phyloP scores from a whole-genome alignment of 1,284 basidiomycete species.

The Thecaphora frezii region DNA sequence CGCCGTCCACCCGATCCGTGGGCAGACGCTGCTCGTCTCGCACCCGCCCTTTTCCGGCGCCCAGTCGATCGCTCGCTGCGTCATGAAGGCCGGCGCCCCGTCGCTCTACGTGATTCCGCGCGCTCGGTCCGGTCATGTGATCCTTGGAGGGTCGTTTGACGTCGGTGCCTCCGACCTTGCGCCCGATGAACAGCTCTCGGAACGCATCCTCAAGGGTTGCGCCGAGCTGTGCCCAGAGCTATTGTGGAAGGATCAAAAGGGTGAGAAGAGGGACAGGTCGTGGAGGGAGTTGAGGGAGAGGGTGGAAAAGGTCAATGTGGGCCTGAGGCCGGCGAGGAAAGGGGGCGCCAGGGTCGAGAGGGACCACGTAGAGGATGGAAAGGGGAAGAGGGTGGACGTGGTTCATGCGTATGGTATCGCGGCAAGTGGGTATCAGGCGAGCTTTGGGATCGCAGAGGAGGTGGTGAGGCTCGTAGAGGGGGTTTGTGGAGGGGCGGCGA shows the following conservation, averaged over 20 bases:
- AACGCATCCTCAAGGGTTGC: constrained; percentile 63
- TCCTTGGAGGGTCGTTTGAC: constrained; percentile 68
- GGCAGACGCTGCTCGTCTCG: constrained; percentile 77
- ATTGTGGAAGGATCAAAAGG: constrained; percentile 21
- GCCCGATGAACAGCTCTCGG: constrained; percentile 62
- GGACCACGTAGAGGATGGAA: background rate
- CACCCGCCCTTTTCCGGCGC: constrained; percentile 65
- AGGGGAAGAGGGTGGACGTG: constrained; percentile 13
- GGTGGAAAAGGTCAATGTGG: constrained; percentile 44
- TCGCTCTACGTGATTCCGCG: constrained; percentile 66
- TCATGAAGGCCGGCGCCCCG: constrained; percentile 26
- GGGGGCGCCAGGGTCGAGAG: constrained; percentile 41
- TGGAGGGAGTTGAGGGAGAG: constrained; percentile 20
- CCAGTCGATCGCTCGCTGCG: constrained; percentile 21
- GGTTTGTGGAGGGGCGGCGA: too few relatives aligned
- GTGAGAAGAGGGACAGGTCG: constrained; percentile 8
- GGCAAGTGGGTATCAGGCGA: constrained; percentile 51
- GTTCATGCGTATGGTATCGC: constrained; percentile 50
- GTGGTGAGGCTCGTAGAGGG: constrained; percentile 40
- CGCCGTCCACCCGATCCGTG: constrained; percentile 79
- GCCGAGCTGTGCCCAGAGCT: constrained; percentile 36
- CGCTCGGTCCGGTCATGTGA: constrained; percentile 61
- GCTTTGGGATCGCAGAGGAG: constrained; percentile 51
- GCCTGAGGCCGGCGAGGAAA: constrained; percentile 38
- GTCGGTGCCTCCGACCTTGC: constrained; percentile 14